Conservation (phyloP, 208 protist genomes). For the Wallacemonas sp. region DNA sequence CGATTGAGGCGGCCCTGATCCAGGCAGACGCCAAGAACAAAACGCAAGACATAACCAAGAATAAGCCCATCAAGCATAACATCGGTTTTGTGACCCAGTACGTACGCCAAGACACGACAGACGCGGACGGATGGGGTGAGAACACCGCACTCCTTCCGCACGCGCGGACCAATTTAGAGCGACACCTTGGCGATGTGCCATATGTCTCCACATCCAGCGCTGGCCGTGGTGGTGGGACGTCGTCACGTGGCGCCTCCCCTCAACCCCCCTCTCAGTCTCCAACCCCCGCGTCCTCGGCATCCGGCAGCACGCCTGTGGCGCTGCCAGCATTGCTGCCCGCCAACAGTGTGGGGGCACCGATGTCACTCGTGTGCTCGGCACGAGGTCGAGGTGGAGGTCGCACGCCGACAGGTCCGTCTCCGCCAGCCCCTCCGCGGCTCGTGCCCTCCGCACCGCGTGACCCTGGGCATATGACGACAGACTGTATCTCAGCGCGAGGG, state of each 20-base stretch:
- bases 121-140: slow-evolving; percentile 5
- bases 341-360: too few species aligned
- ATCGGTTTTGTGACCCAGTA: slow-evolving; percentile 9
- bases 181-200: slow-evolving; percentile 4
- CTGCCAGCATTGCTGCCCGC: too few species aligned
- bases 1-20: neutral
- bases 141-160: neutral
- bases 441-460: too few species aligned
- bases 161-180: neutral
- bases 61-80: slow-evolving; percentile 7
- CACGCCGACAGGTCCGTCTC: too few species aligned
- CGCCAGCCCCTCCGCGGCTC: too few species aligned
- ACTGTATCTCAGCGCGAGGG: too few species aligned
- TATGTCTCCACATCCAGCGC: neutral
- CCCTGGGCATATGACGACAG: too few species aligned
- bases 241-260: neutral
- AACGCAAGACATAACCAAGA: neutral
- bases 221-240: neutral
- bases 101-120: slow-evolving; percentile 11
- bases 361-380: too few species aligned
- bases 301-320: too few species aligned
- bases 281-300: too few species aligned
- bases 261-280: neutral
- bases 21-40: slow-evolving; percentile 12
- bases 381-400: too few species aligned